Evolutionary conservation across 164 flowering plant genomes (phyloP).

Genomic region (Vitis riparia): DNA sequence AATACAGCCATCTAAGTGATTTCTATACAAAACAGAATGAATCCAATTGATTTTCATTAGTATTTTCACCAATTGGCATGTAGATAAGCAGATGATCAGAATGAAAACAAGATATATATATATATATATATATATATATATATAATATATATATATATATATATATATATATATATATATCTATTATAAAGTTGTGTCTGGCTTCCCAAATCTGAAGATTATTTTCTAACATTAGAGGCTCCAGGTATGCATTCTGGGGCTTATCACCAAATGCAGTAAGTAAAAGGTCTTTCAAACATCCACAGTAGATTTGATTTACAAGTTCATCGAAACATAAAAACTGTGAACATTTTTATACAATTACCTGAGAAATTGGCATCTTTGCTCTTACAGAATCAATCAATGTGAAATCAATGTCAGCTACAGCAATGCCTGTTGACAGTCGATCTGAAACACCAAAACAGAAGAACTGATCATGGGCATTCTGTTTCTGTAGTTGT

Average conservation of each 20-base stretch:
- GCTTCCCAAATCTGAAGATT: too few species aligned
- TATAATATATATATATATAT: too few species aligned
- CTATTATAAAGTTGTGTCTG: too few species aligned
- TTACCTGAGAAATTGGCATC: constrained; percentile 83
- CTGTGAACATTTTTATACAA: background rate
- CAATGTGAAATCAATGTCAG: constrained; percentile 78
- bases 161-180: too few species aligned
- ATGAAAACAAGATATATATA: background rate
- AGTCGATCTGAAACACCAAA: constrained; percentile 57
- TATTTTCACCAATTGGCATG: background rate
- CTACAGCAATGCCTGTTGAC: constrained; percentile 75
- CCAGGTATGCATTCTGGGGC: background rate
- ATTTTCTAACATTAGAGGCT: too few species aligned
- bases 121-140: background rate
- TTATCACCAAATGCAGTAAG: background rate
- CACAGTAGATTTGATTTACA: background rate
- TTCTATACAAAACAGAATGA: background rate
- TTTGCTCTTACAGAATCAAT: constrained; percentile 69
- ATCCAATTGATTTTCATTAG: background rate
- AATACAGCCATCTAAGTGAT: too few species aligned
- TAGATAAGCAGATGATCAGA: too few species aligned
- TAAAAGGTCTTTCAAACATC: background rate
- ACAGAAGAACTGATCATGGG: background rate
- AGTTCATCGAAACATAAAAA: background rate
- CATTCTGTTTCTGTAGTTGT: background rate